Percentiles rank a stretch among this genome's conserved stretches.
Evolutionary conservation across 495 filamentous ascomycete genomes (phyloP).

Genomic region (Penicillium riverlandense): DNA sequence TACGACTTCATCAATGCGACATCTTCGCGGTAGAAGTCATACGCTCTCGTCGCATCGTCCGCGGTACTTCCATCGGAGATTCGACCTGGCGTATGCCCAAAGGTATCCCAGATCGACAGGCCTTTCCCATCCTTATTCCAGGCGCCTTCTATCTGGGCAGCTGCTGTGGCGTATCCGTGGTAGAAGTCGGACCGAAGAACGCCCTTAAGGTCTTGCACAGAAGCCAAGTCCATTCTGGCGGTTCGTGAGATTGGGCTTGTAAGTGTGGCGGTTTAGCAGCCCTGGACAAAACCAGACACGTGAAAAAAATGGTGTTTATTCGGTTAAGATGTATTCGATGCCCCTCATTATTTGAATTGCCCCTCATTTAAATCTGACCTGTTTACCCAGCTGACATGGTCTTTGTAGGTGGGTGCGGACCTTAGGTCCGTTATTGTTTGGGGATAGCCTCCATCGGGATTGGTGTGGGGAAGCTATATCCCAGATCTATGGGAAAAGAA

Average conservation of each 20-base stretch:
- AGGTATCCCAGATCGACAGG: conserved; percentile 66
- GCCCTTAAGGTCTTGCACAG: conserved; percentile 25
- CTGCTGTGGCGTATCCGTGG: conserved; percentile 32
- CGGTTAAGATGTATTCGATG: too few relatives aligned
- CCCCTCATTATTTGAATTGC: too few relatives aligned
- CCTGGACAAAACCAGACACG: too few relatives aligned
- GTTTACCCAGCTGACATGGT: too few relatives aligned
- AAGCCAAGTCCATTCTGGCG: conserved; percentile 19
- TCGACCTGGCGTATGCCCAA: conserved; percentile 60
- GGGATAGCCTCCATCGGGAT: not conserved
- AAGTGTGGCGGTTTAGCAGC: too few relatives aligned
- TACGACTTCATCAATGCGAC: conserved; percentile 62
- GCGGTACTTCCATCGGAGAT: conserved; percentile 61
- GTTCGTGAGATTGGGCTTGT: not conserved
- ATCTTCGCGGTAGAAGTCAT: conserved; percentile 61
- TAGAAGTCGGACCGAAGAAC: conserved; percentile 26
- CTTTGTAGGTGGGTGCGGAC: not conserved
- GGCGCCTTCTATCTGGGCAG: conserved; percentile 61
- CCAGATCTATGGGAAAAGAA: not conserved
- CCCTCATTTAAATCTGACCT: too few relatives aligned
- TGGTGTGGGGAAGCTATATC: not conserved
- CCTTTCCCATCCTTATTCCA: conserved; percentile 58
- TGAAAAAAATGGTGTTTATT: too few relatives aligned
- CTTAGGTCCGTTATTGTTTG: conserved; percentile 7
- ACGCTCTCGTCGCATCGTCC: conserved; percentile 61